Percentiles rank a stretch among this genome's conserved stretches.
These are phyloP conservation scores for Clitoria ternatea DNA, from an alignment of 306 rosid species.

Conservation along the genomic window DNA sequence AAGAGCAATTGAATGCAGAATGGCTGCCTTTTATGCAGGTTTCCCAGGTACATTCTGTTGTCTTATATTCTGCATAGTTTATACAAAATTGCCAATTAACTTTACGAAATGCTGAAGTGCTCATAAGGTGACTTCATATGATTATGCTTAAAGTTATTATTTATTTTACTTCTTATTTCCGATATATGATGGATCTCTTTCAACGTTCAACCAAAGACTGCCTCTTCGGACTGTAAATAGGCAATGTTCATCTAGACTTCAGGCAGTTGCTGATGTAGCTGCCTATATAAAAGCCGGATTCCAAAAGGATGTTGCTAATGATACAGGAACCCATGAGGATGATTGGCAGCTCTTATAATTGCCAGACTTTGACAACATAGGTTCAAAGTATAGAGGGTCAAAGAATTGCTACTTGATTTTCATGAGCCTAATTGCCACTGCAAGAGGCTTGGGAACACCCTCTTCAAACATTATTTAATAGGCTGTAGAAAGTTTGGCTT, in stretches of 20 bases:
- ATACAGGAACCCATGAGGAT: too few species aligned
- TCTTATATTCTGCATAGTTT: background rate
- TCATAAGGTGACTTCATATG: background rate
- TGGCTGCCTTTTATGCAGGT: conserved; percentile 90
- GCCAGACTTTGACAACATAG: too few species aligned
- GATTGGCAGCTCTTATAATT: too few species aligned
- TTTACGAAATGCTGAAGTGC: background rate
- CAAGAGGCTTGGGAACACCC: too few species aligned
- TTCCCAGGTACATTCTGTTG: conserved; percentile 62
- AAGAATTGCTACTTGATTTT: too few species aligned
- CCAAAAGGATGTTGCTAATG: too few species aligned
- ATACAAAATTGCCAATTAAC: background rate
- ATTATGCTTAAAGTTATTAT: conserved; percentile 4
- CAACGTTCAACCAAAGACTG: conserved; percentile 48
- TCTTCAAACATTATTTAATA: too few species aligned
- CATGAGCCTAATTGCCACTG: too few species aligned
- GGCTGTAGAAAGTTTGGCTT: too few species aligned
- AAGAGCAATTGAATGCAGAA: conserved; percentile 86
- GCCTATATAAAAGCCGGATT: conserved; percentile 82
- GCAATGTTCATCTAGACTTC: conserved; percentile 96
- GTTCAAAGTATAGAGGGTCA: too few species aligned
- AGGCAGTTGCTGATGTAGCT: conserved; percentile 96
- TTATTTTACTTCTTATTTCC: background rate
- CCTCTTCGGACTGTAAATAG: conserved; percentile 85
- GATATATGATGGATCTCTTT: background rate